Evolutionary conservation across 345 rosid genomes (phyloP).

Genomic region (Gossypium arboreum): DNA sequence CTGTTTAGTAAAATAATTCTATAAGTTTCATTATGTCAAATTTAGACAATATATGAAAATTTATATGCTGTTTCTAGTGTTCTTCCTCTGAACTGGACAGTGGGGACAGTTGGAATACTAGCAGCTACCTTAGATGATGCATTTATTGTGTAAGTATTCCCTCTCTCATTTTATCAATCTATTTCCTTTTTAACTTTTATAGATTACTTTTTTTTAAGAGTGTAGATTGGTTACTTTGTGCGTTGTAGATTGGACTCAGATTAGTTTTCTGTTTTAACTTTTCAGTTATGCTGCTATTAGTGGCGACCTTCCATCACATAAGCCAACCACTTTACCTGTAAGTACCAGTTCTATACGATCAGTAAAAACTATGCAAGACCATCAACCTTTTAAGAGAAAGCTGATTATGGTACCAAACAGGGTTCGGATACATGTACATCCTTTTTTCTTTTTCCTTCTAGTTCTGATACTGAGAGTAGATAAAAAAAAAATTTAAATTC

Average conservation of each 20-base stretch:
- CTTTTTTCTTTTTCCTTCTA: background rate
- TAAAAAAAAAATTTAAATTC: background rate
- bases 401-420: background rate
- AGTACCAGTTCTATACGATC: conserved; percentile 4
- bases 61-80: conserved; percentile 36
- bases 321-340: conserved; percentile 26
- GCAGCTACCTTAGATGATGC: conserved; percentile 67
- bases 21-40: background rate
- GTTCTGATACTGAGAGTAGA: conserved; percentile 1
- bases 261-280: conserved; percentile 19
- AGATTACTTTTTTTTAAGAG: background rate
- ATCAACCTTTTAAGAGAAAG: conserved; percentile 8
- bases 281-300: conserved; percentile 63
- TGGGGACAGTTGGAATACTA: conserved; percentile 70
- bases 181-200: background rate
- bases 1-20: background rate
- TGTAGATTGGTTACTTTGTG: too few species aligned
- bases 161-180: background rate
- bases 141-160: conserved; percentile 40
- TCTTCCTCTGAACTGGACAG: conserved; percentile 77
- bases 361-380: background rate
- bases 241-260: background rate
- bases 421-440: background rate
- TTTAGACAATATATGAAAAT: background rate
- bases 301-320: conserved; percentile 35